Conservation (phyloP, 208 protist species). For the Trypanosoma melophagium region DNA sequence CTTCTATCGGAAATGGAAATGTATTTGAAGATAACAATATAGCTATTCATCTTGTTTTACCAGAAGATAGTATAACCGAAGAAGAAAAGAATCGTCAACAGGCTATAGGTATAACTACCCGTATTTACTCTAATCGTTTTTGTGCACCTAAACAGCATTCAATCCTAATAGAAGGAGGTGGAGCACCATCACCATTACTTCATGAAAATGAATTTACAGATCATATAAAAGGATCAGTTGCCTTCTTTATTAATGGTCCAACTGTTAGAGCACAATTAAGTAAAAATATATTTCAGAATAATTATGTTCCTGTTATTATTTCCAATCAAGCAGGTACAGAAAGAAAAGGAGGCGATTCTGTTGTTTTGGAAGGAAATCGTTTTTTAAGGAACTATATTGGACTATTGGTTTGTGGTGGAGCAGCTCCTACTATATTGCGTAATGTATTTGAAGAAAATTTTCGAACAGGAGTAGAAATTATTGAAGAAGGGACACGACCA, state of each 20-base stretch:
- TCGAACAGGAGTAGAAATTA: conserved; percentile 67
- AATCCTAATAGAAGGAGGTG: conserved; percentile 39
- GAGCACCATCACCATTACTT: conserved; percentile 32
- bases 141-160: conserved; percentile 32
- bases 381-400: conserved; percentile 81
- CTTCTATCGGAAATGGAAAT: conserved; percentile 68
- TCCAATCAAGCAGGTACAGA: conserved; percentile 7
- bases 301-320: conserved; percentile 61
- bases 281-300: conserved; percentile 63
- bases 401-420: conserved; percentile 59
- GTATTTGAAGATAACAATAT: conserved; percentile 62
- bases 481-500: conserved; percentile 48
- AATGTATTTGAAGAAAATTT: conserved; percentile 78
- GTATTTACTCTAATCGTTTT: conserved; percentile 74
- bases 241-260: conserved; percentile 45
- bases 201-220: conserved; percentile 62
- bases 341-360: not conserved
- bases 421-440: conserved; percentile 43
- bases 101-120: conserved; percentile 36
- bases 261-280: conserved; percentile 28
- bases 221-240: conserved; percentile 39
- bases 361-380: conserved; percentile 47
- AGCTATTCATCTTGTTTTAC: conserved; percentile 32
- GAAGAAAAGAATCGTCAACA: conserved; percentile 14
- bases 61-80: conserved; percentile 8